These are phyloP conservation scores for Periconia digitata DNA, from an alignment of 2,329 filamentous ascomycete genomes.

Conservation along the genomic window DNA sequence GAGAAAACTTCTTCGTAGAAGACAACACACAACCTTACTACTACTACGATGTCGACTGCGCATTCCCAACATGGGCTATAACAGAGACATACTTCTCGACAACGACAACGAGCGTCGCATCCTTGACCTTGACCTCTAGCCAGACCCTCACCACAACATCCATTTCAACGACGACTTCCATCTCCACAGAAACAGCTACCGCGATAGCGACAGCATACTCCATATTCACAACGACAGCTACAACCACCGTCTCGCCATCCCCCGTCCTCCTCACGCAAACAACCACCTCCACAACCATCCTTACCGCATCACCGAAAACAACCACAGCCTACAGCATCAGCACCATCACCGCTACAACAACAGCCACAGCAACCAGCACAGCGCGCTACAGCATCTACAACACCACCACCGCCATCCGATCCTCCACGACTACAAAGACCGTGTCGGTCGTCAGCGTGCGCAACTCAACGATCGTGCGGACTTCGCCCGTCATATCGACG, in stretches of 20 bases:
- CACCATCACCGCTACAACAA: no score
- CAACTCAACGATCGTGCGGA: neutral
- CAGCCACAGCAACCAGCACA: no score
- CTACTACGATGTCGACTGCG: constrained; percentile 22
- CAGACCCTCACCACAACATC: neutral
- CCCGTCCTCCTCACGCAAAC: neutral
- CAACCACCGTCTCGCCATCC: neutral
- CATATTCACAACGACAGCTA: neutral
- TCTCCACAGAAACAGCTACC: neutral
- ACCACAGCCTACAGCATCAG: neutral
- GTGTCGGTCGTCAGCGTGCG: no score
- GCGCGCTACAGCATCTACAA: no score
- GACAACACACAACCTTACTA: constrained; percentile 16
- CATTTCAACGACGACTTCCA: neutral
- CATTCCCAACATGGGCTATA: constrained; percentile 12
- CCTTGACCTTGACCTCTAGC: neutral
- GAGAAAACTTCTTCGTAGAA: constrained; percentile 13
- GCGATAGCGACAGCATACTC: neutral
- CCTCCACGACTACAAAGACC: no score
- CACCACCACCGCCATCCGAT: no score
- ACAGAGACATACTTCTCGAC: neutral
- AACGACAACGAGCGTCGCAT: neutral
- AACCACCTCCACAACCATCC: neutral
- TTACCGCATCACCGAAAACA: neutral
- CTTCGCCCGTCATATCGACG: neutral